Evolutionary conservation across 2,329 filamentous ascomycete genomes (phyloP), one percentile per base, ranked within the genome.

Genomic region (Phaeosphaeriaceae sp.): DNA sequence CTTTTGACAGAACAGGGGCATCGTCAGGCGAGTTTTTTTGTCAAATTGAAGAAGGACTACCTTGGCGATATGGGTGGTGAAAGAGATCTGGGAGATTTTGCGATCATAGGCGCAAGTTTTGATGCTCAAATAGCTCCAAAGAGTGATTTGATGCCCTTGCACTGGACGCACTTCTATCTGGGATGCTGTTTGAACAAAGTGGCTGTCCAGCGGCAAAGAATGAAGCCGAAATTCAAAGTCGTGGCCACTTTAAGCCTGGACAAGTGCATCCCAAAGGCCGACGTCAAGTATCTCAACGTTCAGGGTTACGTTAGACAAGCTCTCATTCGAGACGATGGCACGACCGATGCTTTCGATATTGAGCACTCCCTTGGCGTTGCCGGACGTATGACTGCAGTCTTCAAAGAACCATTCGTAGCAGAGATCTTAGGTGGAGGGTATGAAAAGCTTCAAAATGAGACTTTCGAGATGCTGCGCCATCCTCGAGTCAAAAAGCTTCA

Each of bases 11-110:
- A 72, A 55, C 21, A 69, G 68, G 56, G 66, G 49, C 57, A 71
- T 68, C 64, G 48, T 67, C 68, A 44, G 52, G 57, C 68, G 66
- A 78, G 67, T 62, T 82, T 80, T 56, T 90, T 88, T 73, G 91
- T 97, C 70, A 97, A 97, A 77, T 77, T 97, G 44, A 97, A 97
- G 77, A 97, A 97, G 76, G 92, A 95, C 70, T 97, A 96, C 68
- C 86, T 97, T 40, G 83, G 85, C 24, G 88, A 88, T 2, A 87
- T 94, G 72, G 92, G 93, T 0, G 93, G 96, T 60, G 87, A 93
- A 28, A 67, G 75, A 22, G 77, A 79, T 52, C 54, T 78, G 8
- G 91, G 91, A 10, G 94, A 97, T 74, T 91, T 97, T 71, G 89
- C 91, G 1, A 84, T 94, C 1, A 81, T 97, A 2, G 93, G 92